Evolutionary conservation across 768 basidiomycete species (phyloP), one percentile per base, ranked within the genome.

Genomic region (Naematelia aurantialba): DNA sequence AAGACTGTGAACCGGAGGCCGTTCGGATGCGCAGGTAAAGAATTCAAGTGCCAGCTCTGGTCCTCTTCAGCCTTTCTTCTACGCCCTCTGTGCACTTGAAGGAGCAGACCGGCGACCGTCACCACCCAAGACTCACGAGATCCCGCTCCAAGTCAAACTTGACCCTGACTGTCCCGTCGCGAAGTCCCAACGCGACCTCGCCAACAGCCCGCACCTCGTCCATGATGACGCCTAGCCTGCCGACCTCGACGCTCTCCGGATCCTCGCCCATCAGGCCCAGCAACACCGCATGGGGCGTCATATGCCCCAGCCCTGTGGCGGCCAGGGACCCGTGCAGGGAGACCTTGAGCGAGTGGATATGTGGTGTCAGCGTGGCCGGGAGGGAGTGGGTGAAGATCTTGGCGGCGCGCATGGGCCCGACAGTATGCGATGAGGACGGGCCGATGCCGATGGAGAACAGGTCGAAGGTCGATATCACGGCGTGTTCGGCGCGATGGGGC

Each of bases 1-100:
- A 91, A 98, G 30, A 84, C 88, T 31, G 86, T 86, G 75, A 97
- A 97, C 8, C 91, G 83, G 85, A 98, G 93, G 45, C 93, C 93
- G 71, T 94, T 94, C 14, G 75, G 75, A 54, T 77, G 76, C 2
- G 66, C 59, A 0, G 74, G 72, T 5, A 75, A 58, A 1, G 71
- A 62, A 19, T 65, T 63, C 26, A 72, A 62, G 34, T 63, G 59
- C 72, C 69, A 71, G 14, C 62, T 59, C 70, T 48, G 17, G n/a
- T 25, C 50, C 52, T 56, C 13, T 21, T 30, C 50, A 45, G 55
- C 39, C 8, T 5, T 55, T 17, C 3, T 24, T 46, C 44, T 19
- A 24, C 13, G 25, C 29, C 27, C 10, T 22, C 44, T 46, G n/a
- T n/a, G n/a, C 2, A 34, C 26, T 26, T n/a, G n/a, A n/a, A n/a